Base-by-base conservation (phyloP, 805 yeast genomes). In the Metschnikowia cubensis region DNA sequence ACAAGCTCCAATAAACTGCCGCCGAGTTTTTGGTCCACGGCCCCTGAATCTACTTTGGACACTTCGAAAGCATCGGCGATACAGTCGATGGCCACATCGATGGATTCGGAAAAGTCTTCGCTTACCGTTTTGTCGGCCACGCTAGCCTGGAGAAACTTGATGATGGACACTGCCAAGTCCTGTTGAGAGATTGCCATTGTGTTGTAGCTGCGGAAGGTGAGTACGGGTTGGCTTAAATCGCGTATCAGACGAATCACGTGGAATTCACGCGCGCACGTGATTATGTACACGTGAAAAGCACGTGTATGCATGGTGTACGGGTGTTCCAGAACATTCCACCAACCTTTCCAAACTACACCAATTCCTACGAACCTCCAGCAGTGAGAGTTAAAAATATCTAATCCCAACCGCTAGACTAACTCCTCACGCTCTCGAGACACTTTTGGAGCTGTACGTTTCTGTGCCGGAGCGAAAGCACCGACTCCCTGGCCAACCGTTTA, bases 71-170 rank as follows among this genome's bases (percentile, higher is more conserved):
- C 89, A 60, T 91, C 98, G 21, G 87, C 81, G 50, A 94, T 81
- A 73, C 97, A 89, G 63, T 89, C 96, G 57, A 90, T 79, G 53
- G 98, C 98, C 46, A 92, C 96, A 57, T 90, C 97, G 59, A 92
- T 76, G 8, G 97, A 89, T 59, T 94, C 98, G 50, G 78, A 77
- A 64, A 84, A 88, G 56, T 92, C 98, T 54, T 83, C 87, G 35
- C 85, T 70, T 42, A 91, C 80, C 39, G 79, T 79, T 39, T 87
- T 87, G 54, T 78, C 76, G 42, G 76, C 64, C 17, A 86, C 79
- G 10, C 87, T 70, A 15, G 72, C 60, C 59, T 80, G 77, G 59
- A 94, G 76, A 66, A 84, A 92, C 53, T 82, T 80, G 41, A 89
- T 83, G 57, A 92, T 84, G 46, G 89, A 81, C 45, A 82, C 73